Evolutionary conservation across 106 monocot genomes (phyloP), one percentile per base, ranked within the genome.

Genomic region (Dioscorea zingiberensis): DNA sequence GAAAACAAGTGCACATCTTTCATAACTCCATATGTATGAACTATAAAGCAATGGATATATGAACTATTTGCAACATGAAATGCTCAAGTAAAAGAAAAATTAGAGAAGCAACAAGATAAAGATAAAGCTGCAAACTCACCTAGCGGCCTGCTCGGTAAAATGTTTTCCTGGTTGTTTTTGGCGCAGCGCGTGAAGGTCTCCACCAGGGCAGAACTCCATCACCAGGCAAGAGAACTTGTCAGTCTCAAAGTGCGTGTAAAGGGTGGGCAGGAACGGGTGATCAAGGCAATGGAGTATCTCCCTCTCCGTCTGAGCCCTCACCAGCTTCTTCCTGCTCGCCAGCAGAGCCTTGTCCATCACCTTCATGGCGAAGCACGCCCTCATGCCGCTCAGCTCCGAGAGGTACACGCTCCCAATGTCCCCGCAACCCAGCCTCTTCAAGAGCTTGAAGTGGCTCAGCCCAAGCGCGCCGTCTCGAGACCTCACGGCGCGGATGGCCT

Each of bases 371-470:
- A 53, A 53, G 51, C 19, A 53, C n/a, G n/a, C 16, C 51, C 11
- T 16, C 51, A 13, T 53, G 13, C 51, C 51, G 51, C 10, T 15
- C 14, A 53, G 51, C 51, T 53, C 51, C 51, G 51, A 53, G 7
- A 53, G 51, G 51, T 53, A 53, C 51, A 53, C 51, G 15, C n/a
- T 53, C 51, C 51, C 51, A 53, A 53, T 53, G 51, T 53, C 51
- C n/a, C 51, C 51, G 19, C 51, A 18, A 9, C 51, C 51, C 13
- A 53, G 51, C 51, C 4, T 16, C 51, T 53, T 53, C n/a, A 53
- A 19, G 14, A 53, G 51, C 19, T 15, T 53, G 51, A 53, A 53
- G 19, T 53, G 51, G 51, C 19, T 16, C 51, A 53, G 2, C n/a
- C 51, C 51, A 5, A 53, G 51, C 51, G 19, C 51, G 51, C 51